Conservation (phyloP, 2,329 filamentous ascomycete genomes). For the Ascochyta rabiei region DNA sequence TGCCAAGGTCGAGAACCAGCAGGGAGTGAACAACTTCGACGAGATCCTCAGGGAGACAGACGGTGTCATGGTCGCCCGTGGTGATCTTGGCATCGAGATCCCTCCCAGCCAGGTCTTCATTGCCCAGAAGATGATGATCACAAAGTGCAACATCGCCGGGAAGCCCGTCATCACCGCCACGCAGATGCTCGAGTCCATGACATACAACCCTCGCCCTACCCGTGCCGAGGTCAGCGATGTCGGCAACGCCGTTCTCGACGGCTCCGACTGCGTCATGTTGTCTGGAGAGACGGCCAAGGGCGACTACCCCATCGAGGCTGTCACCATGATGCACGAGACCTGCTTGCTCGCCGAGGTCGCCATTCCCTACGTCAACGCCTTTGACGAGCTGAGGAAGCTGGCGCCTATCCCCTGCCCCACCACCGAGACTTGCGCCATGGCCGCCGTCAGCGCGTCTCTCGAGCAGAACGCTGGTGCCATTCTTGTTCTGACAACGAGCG, state of each 20-base stretch:
- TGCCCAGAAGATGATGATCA: constrained; percentile 99
- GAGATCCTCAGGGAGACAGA: constrained; percentile 96
- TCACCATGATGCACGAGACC: constrained; percentile 97
- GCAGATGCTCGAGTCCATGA: constrained; percentile 99
- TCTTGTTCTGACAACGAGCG: constrained; percentile 93
- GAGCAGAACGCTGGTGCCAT: constrained; percentile 97
- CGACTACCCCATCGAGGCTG: constrained; percentile 87
- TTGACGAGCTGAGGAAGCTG: constrained; percentile 89
- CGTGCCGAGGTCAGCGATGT: constrained; percentile 98
- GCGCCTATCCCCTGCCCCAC: constrained; percentile 83
- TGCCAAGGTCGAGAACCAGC: constrained; percentile 99
- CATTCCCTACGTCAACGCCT: constrained; percentile 95
- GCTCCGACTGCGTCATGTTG: constrained; percentile 99
- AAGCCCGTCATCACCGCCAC: constrained; percentile 99
- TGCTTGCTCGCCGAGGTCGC: constrained; percentile 96
- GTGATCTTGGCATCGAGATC: constrained; percentile 98
- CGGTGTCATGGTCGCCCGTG: constrained; percentile 99
- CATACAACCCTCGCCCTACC: constrained; percentile 98
- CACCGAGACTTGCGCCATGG: constrained; percentile 94
- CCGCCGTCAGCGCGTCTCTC: constrained; percentile 91
- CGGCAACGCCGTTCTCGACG: constrained; percentile 96
- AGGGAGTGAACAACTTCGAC: constrained; percentile 99
- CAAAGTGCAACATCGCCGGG: constrained; percentile 99
- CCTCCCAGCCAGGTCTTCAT: constrained; percentile 98
- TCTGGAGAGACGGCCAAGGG: constrained; percentile 99